Evolutionary conservation across 73 alveolate genomes (phyloP).

Genomic region (Stentor coeruleus): DNA sequence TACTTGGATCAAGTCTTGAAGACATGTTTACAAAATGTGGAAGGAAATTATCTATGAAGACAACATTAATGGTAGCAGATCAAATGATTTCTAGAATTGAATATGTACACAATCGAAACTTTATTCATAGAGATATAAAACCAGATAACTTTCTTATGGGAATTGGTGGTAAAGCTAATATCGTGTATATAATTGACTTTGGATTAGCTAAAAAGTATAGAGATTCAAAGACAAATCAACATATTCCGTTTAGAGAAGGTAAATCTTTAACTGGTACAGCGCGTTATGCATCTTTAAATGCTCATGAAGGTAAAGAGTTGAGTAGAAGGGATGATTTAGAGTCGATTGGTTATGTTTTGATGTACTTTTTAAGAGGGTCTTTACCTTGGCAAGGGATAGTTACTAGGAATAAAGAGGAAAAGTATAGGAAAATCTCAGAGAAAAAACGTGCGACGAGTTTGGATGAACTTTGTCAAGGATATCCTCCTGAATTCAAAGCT

Average conservation of each 20-base stretch:
- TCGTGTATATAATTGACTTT: conserved; percentile 60
- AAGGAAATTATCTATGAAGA: conserved; percentile 54
- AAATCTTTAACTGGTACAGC: conserved; percentile 78
- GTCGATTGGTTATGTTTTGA: conserved; percentile 50
- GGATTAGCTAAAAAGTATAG: conserved; percentile 63
- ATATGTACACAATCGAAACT: conserved; percentile 59
- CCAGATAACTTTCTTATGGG: conserved; percentile 84
- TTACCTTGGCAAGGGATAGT: conserved; percentile 67
- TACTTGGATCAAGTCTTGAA: conserved; percentile 57
- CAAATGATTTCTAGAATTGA: conserved; percentile 60
- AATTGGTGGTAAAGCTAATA: conserved; percentile 45
- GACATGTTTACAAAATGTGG: conserved; percentile 38
- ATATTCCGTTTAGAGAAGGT: conserved; percentile 52
- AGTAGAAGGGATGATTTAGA: conserved; percentile 79
- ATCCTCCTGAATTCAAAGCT: conserved; percentile 74
- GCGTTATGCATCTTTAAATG: conserved; percentile 57
- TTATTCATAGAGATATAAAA: conserved; percentile 73
- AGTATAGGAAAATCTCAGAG: conserved; percentile 73
- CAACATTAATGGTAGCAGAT: conserved; percentile 60
- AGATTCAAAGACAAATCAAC: conserved; percentile 35
- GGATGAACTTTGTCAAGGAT: conserved; percentile 60
- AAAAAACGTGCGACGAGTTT: conserved; percentile 62
- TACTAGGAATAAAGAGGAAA: conserved; percentile 42
- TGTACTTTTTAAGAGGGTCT: conserved; percentile 52
- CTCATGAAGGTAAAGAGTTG: conserved; percentile 68